Conservation (phyloP, 1,139 yeast genomes). For the Suhomyces kunorum region DNA sequence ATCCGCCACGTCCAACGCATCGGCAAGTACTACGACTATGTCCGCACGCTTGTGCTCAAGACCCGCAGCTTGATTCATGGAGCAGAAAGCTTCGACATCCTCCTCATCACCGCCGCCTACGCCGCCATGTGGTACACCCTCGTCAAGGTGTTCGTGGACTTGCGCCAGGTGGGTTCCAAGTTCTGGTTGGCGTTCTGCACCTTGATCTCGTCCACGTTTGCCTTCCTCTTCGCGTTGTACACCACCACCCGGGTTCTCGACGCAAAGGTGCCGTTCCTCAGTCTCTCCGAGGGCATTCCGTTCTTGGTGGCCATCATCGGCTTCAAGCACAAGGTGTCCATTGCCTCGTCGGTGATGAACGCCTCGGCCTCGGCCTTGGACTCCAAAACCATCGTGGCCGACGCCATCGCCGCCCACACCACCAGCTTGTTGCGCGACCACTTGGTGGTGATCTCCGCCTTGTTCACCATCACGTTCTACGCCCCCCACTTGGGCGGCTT, state of each 20-base stretch:
- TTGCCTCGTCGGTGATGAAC: slow-evolving; percentile 65
- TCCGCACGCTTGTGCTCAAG: slow-evolving; percentile 46
- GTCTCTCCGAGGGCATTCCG: slow-evolving; percentile 90
- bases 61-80: slow-evolving; percentile 59
- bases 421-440: slow-evolving; percentile 79
- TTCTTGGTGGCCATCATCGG: slow-evolving; percentile 92
- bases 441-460: slow-evolving; percentile 70
- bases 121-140: slow-evolving; percentile 89
- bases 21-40: slow-evolving; percentile 65
- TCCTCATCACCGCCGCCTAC: slow-evolving; percentile 79
- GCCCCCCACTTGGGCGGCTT: slow-evolving; percentile 76
- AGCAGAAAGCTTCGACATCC: slow-evolving; percentile 87
- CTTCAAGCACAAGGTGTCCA: slow-evolving; percentile 80
- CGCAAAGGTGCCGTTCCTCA: slow-evolving; percentile 65
- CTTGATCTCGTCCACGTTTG: slow-evolving; percentile 77
- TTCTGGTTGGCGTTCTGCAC: slow-evolving; percentile 90
- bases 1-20: slow-evolving; percentile 65
- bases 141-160: slow-evolving; percentile 72
- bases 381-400: slow-evolving; percentile 49
- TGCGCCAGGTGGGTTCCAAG: slow-evolving; percentile 79
- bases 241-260: slow-evolving; percentile 59
- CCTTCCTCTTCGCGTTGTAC: slow-evolving; percentile 80
- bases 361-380: slow-evolving; percentile 39
- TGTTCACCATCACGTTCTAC: slow-evolving; percentile 65
- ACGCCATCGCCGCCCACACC: slow-evolving; percentile 69